Evolutionary conservation across 768 basidiomycete species (phyloP).

Genomic region (Floccularia luteovirens): DNA sequence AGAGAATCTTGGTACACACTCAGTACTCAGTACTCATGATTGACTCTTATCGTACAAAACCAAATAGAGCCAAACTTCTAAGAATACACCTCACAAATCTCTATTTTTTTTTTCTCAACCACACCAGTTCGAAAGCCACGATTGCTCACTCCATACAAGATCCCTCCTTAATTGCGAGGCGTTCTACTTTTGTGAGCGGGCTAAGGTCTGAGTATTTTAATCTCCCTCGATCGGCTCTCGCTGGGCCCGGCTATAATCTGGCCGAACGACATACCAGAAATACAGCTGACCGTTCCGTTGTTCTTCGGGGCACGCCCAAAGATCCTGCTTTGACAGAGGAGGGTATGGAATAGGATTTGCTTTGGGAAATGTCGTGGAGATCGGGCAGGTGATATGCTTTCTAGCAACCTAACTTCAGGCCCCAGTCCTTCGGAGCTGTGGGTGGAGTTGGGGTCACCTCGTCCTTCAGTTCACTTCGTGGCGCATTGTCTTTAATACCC

Average conservation of each 20-base stretch:
- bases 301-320: slow-evolving; percentile 17
- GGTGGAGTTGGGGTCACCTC: background rate
- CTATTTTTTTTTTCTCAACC: slow-evolving; percentile 1
- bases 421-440: background rate
- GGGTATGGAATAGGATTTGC: slow-evolving; percentile 16
- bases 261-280: slow-evolving; percentile 54
- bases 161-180: slow-evolving; percentile 11
- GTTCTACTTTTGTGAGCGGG: slow-evolving; percentile 42
- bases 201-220: slow-evolving; percentile 58
- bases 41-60: too few relatives aligned
- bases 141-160: slow-evolving; percentile 46
- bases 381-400: slow-evolving; percentile 20
- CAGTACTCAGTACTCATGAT: too few relatives aligned
- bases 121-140: slow-evolving; percentile 42
- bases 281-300: slow-evolving; percentile 14
- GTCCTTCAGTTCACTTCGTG: slow-evolving; percentile 49
- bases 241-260: slow-evolving; percentile 38
- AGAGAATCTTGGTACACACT: too few relatives aligned
- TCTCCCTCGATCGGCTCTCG: slow-evolving; percentile 44
- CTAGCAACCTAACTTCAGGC: slow-evolving; percentile 7
- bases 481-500: slow-evolving; percentile 20
- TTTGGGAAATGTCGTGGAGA: slow-evolving; percentile 42
- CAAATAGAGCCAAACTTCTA: background rate
- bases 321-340: slow-evolving; percentile 23
- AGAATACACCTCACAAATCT: background rate